phyloP scores from a whole-genome alignment of 169 alveolate genomes.

The Toxoplasma gondii region DNA sequence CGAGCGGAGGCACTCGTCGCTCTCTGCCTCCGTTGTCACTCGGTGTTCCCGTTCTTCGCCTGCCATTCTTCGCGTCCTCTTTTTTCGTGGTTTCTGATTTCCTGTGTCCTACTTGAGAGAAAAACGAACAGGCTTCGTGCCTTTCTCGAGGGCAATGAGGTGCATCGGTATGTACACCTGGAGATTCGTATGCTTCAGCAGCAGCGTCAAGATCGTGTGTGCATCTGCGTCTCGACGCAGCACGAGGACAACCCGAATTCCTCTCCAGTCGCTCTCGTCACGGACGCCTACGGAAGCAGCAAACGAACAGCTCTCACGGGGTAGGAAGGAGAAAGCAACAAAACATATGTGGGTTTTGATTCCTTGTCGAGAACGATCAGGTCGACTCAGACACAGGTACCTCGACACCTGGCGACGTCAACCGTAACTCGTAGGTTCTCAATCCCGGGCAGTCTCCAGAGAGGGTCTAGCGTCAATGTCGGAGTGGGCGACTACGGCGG shows the following conservation, averaged over 20 bases:
- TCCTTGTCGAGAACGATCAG: no score
- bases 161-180: neutral
- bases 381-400: no score
- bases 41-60: no score
- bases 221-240: neutral
- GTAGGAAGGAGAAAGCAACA: no score
- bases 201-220: neutral
- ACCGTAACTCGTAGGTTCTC: no score
- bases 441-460: no score
- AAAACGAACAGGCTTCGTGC: neutral
- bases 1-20: no score
- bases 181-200: slow-evolving; percentile 7
- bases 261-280: slow-evolving; percentile 35
- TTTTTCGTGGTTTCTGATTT: neutral
- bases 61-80: neutral
- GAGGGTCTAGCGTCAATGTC: no score
- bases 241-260: slow-evolving; percentile 15
- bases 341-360: no score
- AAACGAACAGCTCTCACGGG: neutral
- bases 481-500: no score
- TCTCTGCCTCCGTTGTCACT: no score
- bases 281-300: neutral
- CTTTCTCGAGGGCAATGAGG: neutral
- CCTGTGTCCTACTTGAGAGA: neutral
- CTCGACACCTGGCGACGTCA: no score